Conservation (phyloP, 1,139 yeast species). For the Pichia sorboxylosa region DNA sequence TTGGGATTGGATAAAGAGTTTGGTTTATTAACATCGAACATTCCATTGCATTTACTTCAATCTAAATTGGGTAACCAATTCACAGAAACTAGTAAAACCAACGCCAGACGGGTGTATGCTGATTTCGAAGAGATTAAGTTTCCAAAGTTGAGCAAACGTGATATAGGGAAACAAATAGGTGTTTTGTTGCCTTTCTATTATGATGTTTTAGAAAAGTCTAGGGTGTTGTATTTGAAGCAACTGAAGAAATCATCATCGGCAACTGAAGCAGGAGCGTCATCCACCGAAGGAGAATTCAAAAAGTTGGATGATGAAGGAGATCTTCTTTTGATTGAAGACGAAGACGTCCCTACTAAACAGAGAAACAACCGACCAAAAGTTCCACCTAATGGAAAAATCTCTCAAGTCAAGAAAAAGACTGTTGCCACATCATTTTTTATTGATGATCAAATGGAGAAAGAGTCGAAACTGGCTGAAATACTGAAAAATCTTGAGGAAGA, state of each 20-base stretch:
- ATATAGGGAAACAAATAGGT: slow-evolving; percentile 43
- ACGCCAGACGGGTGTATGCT: slow-evolving; percentile 44
- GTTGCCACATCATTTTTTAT: slow-evolving; percentile 42
- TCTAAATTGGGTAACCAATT: slow-evolving; percentile 55
- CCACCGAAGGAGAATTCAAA: slow-evolving; percentile 11
- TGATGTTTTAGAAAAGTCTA: slow-evolving; percentile 42
- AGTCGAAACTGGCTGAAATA: slow-evolving; percentile 4
- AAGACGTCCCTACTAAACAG: slow-evolving; percentile 70
- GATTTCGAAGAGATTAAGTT: slow-evolving; percentile 47
- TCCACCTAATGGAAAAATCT: slow-evolving; percentile 88
- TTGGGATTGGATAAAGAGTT: slow-evolving; percentile 89
- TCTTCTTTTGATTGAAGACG: slow-evolving; percentile 57
- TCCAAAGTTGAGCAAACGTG: slow-evolving; percentile 37
- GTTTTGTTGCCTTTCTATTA: slow-evolving; percentile 48
- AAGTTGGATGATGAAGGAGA: slow-evolving; percentile 31
- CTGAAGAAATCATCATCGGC: slow-evolving; percentile 36
- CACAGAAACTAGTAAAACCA: slow-evolving; percentile 30
- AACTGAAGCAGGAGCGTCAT: slow-evolving; percentile 6
- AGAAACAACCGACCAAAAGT: slow-evolving; percentile 71
- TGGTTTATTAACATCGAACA: slow-evolving; percentile 73
- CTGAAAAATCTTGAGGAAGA: slow-evolving; percentile 1
- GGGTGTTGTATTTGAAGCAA: slow-evolving; percentile 30
- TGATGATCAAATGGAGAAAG: slow-evolving; percentile 18
- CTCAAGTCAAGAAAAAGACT: slow-evolving; percentile 53
- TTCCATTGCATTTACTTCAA: slow-evolving; percentile 82